Evolutionary conservation across 2,329 filamentous ascomycete species (phyloP).

Genomic region (Tolypocladium inflatum): DNA sequence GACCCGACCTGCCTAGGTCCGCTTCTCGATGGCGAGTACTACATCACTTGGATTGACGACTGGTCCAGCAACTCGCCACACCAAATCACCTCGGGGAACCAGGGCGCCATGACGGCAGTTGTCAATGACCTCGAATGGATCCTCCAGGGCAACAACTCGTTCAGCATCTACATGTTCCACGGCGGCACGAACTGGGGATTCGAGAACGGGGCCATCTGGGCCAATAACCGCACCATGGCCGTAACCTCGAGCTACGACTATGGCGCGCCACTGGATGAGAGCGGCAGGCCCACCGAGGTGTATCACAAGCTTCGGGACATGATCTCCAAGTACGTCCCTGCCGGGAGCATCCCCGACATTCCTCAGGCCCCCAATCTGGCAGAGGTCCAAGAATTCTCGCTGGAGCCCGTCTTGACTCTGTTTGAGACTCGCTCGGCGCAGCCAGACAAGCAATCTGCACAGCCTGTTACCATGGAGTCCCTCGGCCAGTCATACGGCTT

Average conservation of each 20-base stretch:
- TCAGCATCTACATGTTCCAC: slow-evolving; percentile 44
- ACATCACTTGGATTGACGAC: slow-evolving; percentile 4
- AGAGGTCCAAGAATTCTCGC: slow-evolving; percentile 23
- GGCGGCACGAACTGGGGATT: slow-evolving; percentile 42
- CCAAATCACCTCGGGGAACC: slow-evolving; percentile 25
- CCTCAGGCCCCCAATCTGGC: slow-evolving; percentile 20
- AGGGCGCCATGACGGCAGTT: not conserved
- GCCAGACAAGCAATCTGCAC: slow-evolving; percentile 11
- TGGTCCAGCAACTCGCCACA: slow-evolving; percentile 17
- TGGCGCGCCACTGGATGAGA: slow-evolving; percentile 39
- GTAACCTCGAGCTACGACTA: slow-evolving; percentile 42
- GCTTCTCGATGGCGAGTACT: slow-evolving; percentile 32
- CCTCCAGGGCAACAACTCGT: slow-evolving; percentile 18
- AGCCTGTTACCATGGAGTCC: slow-evolving; percentile 34
- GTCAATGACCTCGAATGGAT: slow-evolving; percentile 11
- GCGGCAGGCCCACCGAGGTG: slow-evolving; percentile 32
- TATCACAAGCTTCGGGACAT: slow-evolving; percentile 29
- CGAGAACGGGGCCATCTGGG: slow-evolving; percentile 34
- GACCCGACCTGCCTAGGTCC: slow-evolving; percentile 32
- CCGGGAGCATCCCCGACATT: slow-evolving; percentile 25
- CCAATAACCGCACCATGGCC: slow-evolving; percentile 22
- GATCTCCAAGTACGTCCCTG: slow-evolving; percentile 26
- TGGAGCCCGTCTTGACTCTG: slow-evolving; percentile 26
- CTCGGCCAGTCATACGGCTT: slow-evolving; percentile 34
- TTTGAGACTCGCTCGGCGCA: slow-evolving; percentile 21